Conservation (phyloP, 1,284 basidiomycete genomes). For the Melampsora medusae region DNA sequence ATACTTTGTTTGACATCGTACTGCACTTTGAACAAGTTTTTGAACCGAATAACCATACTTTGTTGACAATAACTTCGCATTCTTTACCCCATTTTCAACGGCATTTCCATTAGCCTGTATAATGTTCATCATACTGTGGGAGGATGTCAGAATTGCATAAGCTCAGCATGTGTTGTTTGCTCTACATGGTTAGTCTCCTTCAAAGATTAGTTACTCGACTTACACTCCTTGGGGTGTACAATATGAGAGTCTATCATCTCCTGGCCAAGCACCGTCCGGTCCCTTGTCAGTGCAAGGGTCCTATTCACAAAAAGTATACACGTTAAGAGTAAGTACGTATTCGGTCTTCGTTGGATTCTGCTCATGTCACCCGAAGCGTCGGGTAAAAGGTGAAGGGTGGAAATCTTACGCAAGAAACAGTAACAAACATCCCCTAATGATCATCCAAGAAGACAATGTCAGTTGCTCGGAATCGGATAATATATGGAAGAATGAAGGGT, state of each 20-base stretch:
- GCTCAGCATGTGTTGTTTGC: neutral
- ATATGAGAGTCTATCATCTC: conserved; percentile 24
- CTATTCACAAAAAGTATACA: neutral
- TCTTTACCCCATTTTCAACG: too few relatives aligned
- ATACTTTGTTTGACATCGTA: too few relatives aligned
- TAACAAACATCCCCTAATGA: conserved; percentile 22
- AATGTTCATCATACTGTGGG: conserved; percentile 17
- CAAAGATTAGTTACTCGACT: neutral
- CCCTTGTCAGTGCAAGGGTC: conserved; percentile 1
- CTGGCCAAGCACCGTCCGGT: conserved; percentile 26
- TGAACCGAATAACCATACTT: too few relatives aligned
- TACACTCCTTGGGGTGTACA: conserved; percentile 17
- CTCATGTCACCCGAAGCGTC: neutral
- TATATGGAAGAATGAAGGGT: neutral
- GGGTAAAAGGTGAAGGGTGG: neutral
- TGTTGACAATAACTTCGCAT: too few relatives aligned
- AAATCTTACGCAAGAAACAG: conserved; percentile 19
- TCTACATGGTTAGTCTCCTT: too few relatives aligned
- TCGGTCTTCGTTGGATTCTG: neutral
- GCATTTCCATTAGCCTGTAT: conserved; percentile 16
- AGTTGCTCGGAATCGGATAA: too few relatives aligned
- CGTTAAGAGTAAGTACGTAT: neutral
- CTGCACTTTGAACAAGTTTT: too few relatives aligned
- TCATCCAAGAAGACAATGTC: neutral
- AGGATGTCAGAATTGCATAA: neutral